Evolutionary conservation across 2,329 filamentous ascomycete species (phyloP).

Genomic region (Curvularia hawaiiensis): DNA sequence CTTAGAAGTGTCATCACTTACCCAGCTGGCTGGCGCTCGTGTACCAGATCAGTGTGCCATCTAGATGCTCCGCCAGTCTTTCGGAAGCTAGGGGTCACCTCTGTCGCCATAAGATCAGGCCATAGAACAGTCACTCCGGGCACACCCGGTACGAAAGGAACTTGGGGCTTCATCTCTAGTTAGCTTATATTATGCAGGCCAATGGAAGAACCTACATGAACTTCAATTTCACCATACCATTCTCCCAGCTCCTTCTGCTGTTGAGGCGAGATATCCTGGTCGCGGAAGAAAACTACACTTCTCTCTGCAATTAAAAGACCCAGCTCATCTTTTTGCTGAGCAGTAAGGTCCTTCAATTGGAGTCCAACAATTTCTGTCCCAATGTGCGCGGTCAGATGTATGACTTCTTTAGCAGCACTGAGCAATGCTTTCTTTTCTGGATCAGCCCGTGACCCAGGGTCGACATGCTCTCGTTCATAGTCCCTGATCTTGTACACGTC

Average conservation of each 20-base stretch:
- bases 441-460: slow-evolving; percentile 57
- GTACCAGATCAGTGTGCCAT: slow-evolving; percentile 75
- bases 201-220: slow-evolving; percentile 61
- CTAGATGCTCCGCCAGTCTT: slow-evolving; percentile 69
- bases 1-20: slow-evolving; percentile 10
- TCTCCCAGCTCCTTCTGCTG: slow-evolving; percentile 41
- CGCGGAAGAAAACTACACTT: slow-evolving; percentile 58
- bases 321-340: slow-evolving; percentile 57
- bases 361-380: slow-evolving; percentile 48
- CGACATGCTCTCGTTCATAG: slow-evolving; percentile 43
- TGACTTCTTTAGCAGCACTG: slow-evolving; percentile 50
- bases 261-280: slow-evolving; percentile 51
- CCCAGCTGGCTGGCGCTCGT: slow-evolving; percentile 72
- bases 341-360: slow-evolving; percentile 55
- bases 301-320: slow-evolving; percentile 49
- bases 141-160: slow-evolving; percentile 70
- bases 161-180: slow-evolving; percentile 63
- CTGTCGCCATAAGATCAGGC: slow-evolving; percentile 70
- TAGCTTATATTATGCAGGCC: neutral
- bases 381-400: slow-evolving; percentile 44
- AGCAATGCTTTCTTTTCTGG: slow-evolving; percentile 49
- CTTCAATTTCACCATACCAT: slow-evolving; percentile 61
- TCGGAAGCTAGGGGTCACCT: slow-evolving; percentile 66
- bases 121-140: slow-evolving; percentile 69
- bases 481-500: slow-evolving; percentile 71